A percentile compares a stretch with the other conserved stretches of the same genome.
phyloP scores from a whole-genome alignment of 1,284 basidiomycete genomes.

The Trametes polyzona region DNA sequence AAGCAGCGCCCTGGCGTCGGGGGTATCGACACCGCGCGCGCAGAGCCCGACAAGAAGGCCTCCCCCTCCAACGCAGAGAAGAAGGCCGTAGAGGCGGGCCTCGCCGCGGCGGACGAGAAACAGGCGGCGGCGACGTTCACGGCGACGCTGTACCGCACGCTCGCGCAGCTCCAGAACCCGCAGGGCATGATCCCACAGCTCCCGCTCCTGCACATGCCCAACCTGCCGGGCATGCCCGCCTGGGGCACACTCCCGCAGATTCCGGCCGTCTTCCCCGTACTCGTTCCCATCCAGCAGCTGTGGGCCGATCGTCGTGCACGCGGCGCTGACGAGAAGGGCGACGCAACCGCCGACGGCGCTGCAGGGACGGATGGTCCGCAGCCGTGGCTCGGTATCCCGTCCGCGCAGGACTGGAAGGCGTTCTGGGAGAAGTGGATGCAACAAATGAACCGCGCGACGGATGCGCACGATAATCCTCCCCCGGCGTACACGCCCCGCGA shows the following conservation, averaged over 20 bases:
- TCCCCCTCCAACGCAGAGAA: conserved; percentile 17
- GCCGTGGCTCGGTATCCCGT: conserved; percentile 47
- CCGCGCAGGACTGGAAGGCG: conserved; percentile 62
- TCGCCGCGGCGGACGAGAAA: conserved; percentile 53
- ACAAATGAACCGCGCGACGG: conserved; percentile 50
- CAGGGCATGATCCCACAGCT: conserved; percentile 59
- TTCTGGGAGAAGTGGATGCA: conserved; percentile 79
- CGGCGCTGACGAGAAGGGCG: conserved; percentile 39
- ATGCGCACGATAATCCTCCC: conserved; percentile 55
- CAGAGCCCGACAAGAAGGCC: conserved; percentile 1
- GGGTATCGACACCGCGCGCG: neutral
- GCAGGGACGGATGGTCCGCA: conserved; percentile 20
- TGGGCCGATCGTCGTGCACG: conserved; percentile 46
- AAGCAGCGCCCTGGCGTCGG: conserved; percentile 17
- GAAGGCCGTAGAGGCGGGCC: conserved; percentile 32
- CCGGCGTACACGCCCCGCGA: conserved; percentile 70
- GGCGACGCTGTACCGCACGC: conserved; percentile 73
- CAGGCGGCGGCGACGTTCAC: conserved; percentile 67
- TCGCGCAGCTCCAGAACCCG: conserved; percentile 69
- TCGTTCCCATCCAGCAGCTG: conserved; percentile 73
- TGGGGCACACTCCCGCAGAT: conserved; percentile 74
- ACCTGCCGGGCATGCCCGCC: conserved; percentile 52
- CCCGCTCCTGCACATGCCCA: conserved; percentile 47
- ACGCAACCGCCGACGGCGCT: conserved; percentile 27
- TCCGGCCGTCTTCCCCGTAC: conserved; percentile 79